Evolutionary conservation across 106 monocot species (phyloP).

Genomic region (Platanthera guangdongensis): DNA sequence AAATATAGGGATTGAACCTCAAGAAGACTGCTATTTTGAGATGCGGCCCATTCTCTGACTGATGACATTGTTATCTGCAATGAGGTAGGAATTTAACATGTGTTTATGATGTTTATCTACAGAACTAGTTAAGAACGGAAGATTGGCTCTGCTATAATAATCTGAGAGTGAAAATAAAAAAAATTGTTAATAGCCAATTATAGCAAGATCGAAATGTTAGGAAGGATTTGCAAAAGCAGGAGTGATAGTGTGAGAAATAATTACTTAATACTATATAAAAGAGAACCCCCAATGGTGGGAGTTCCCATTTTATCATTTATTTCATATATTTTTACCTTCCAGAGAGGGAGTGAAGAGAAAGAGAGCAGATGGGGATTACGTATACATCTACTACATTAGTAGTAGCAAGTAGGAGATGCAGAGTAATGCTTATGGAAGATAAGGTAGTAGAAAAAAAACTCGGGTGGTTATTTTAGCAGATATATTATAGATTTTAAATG

Average conservation of each 20-base stretch:
- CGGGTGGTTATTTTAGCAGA: neutral
- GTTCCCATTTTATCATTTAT: no score
- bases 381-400: no score
- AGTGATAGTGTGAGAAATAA: neutral
- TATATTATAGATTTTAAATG: neutral
- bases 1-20: slow-evolving; percentile 35
- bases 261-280: neutral
- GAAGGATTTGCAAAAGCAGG: neutral
- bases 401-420: no score
- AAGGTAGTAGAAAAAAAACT: neutral
- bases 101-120: neutral
- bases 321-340: no score
- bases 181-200: neutral
- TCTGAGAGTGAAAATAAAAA: neutral
- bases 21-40: slow-evolving; percentile 56
- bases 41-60: slow-evolving; percentile 92
- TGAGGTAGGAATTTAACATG: neutral
- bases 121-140: neutral
- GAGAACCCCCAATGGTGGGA: neutral
- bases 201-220: neutral
- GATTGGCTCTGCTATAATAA: no score
- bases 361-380: no score
- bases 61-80: slow-evolving; percentile 87
- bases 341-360: no score
- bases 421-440: neutral